phyloP scores from a whole-genome alignment of 495 filamentous ascomycete species.

The Neurospora intermedia region DNA sequence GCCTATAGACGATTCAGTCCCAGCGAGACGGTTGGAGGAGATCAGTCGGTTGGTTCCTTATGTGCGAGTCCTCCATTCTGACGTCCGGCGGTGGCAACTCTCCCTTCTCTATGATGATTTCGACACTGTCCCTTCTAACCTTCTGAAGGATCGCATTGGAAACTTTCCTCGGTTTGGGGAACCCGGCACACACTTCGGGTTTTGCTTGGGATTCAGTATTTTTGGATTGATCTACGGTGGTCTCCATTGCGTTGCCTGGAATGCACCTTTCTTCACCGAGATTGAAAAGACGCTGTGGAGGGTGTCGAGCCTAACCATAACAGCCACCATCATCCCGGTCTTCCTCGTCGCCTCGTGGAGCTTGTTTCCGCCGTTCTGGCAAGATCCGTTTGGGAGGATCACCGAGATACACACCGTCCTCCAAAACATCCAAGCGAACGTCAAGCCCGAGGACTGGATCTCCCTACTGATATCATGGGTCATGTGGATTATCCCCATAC shows the following conservation, averaged over 20 bases:
- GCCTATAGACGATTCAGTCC: too few relatives aligned
- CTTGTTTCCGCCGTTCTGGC: not conserved
- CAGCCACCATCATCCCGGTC: not conserved
- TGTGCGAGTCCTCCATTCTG: too few relatives aligned
- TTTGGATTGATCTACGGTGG: not conserved
- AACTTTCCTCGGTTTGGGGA: not conserved
- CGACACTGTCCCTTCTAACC: too few relatives aligned
- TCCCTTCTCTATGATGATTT: too few relatives aligned
- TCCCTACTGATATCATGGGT: not conserved
- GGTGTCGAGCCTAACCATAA: not conserved
- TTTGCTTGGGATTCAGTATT: not conserved
- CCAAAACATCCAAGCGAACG: not conserved
- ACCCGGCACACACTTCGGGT: not conserved
- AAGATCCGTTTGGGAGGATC: not conserved
- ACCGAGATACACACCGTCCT: not conserved
- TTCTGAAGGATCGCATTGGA: not conserved
- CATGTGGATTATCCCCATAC: not conserved
- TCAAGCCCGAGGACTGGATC: not conserved
- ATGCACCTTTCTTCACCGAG: not conserved
- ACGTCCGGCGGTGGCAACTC: too few relatives aligned
- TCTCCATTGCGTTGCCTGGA: not conserved
- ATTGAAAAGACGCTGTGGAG: not conserved
- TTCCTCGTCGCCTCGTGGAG: not conserved
- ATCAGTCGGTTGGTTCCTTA: too few relatives aligned
- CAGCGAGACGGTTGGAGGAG: too few relatives aligned